Percentiles rank a stretch among this genome's conserved stretches.
Evolutionary conservation across 164 flowering plant genomes (phyloP).

Genomic region (Amborella trichopoda): DNA sequence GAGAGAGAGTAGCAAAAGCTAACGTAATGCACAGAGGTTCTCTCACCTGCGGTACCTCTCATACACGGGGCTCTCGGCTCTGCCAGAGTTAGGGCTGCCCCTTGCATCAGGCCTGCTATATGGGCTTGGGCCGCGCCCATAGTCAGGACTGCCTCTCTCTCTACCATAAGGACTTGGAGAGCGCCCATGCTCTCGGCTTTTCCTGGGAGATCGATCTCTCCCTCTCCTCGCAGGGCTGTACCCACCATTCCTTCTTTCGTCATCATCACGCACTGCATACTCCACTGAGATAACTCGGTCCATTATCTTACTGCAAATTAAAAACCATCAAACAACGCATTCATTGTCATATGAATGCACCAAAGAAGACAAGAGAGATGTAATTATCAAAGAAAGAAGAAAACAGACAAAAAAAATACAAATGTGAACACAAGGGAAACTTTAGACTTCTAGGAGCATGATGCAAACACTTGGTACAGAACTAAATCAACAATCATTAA

Average conservation of each 20-base stretch:
- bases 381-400: too few relatives aligned
- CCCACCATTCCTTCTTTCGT: conserved; percentile 51
- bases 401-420: too few relatives aligned
- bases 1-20: too few relatives aligned
- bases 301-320: conserved; percentile 60
- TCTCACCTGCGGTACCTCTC: conserved; percentile 15
- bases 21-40: too few relatives aligned
- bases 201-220: conserved; percentile 37
- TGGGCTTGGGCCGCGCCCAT: conserved; percentile 48
- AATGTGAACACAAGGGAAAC: too few relatives aligned
- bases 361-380: background rate
- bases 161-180: conserved; percentile 26
- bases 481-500: background rate
- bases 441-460: too few relatives aligned
- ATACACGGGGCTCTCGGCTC: conserved; percentile 17
- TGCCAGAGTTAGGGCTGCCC: conserved; percentile 39
- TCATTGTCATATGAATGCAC: too few relatives aligned
- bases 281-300: conserved; percentile 91
- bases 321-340: background rate
- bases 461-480: background rate
- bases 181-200: conserved; percentile 27
- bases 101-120: conserved; percentile 20
- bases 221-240: conserved; percentile 56
- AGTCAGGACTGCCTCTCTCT: conserved; percentile 78
- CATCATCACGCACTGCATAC: conserved; percentile 88